Base-by-base conservation (phyloP, 345 rosid species). In the Citrus glauca region DNA sequence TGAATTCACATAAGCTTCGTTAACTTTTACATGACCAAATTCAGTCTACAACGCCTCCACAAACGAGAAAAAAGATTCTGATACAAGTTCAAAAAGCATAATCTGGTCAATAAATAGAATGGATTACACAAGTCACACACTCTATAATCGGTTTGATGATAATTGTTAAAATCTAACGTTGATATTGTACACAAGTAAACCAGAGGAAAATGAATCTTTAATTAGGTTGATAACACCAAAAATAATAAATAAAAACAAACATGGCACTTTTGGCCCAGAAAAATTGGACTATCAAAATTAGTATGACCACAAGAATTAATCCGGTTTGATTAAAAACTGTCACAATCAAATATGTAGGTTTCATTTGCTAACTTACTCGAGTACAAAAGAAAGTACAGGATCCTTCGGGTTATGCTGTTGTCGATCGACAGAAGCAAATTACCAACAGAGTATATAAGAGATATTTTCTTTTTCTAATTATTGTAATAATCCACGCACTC, bases 301-400 rank as follows among this genome's bases (percentile, higher is more conserved):
- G 20, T 20, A 17, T 53, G 0, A 53, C 57, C 22, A 17, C 6
- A 53, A 17, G 57, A 53, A 53, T 53, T 53, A 62, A 4, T 45
- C 50, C 50, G 0, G 50, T 45, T 45, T 45, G 17, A 45, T 45
- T 45, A 45, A 45, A 13, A 45, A 62, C 32, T 28, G 35, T 16
- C 40, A 17, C 37, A 7, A 27, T 63, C 37, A 33, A 7, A 59
- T 66, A 19, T 19, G 6, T 66, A 20, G 48, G 13, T 20, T 9
- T 66, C 16, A 5, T 5, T 66, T 22, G 35, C 35, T 13, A 27
- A 2, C 50, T 0, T 22, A 37, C 28, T 66, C 38, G 9, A n/a
- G 75, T 72, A 72, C 75, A 40, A 14, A 2, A 72, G 27, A 24
- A 59, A 72, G 75, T 57, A 72, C 75, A 1, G 30, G 2, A 72